Conservation (phyloP, 257 asterid genomes). For the Nicotiana tomentosiformis region DNA sequence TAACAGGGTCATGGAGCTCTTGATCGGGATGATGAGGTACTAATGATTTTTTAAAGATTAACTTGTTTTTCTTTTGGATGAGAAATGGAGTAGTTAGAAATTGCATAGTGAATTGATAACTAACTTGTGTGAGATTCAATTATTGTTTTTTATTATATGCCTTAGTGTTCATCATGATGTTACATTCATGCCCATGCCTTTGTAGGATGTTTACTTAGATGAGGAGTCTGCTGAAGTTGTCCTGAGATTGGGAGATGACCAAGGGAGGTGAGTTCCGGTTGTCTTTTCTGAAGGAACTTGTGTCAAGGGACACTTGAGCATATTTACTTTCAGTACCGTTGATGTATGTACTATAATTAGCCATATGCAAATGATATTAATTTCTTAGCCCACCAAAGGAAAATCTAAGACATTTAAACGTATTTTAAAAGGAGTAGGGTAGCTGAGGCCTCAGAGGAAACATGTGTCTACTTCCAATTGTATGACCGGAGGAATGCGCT, state of each 20-base stretch:
- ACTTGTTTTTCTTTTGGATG: background rate
- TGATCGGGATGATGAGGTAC: constrained; percentile 93
- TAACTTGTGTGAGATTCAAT: background rate
- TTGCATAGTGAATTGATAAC: background rate
- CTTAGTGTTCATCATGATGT: background rate
- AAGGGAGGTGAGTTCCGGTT: constrained; percentile 70
- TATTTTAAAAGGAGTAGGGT: background rate
- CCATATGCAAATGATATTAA: background rate
- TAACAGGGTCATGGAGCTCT: constrained; percentile 78
- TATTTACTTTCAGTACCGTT: background rate
- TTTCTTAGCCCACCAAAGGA: background rate
- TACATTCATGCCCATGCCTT: background rate
- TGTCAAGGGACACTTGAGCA: background rate
- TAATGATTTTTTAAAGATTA: background rate
- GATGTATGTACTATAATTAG: background rate
- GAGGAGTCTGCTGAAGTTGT: constrained; percentile 97
- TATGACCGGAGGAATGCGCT: background rate
- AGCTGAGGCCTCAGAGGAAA: background rate
- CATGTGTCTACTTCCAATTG: background rate
- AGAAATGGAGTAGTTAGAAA: background rate
- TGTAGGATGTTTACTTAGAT: constrained; percentile 89
- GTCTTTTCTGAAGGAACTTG: background rate
- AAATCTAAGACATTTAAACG: background rate
- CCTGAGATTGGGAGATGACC: constrained; percentile 88
- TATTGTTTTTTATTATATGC: background rate